These are phyloP conservation scores for Acanthamoeba royreba DNA, from an alignment of 208 protist genomes.

Conservation along the genomic window DNA sequence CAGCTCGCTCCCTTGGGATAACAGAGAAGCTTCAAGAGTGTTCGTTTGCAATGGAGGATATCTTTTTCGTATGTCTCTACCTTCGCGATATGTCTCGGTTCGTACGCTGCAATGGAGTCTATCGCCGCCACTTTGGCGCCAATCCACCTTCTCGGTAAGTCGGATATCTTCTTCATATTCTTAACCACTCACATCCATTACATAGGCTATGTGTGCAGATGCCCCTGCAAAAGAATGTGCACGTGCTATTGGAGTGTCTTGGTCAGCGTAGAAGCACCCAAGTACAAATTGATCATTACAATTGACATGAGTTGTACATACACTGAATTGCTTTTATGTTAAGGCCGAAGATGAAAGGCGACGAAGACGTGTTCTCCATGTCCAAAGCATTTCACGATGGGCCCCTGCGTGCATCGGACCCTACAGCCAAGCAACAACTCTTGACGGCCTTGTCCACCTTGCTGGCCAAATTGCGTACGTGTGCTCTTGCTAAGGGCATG, in stretches of 20 bases:
- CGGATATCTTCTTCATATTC: background rate
- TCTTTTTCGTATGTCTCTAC: slow-evolving; percentile 44
- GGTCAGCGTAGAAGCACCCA: background rate
- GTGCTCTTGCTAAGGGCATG: background rate
- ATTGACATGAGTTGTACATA: background rate
- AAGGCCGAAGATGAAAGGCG: background rate
- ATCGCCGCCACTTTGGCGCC: slow-evolving; percentile 23
- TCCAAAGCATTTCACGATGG: slow-evolving; percentile 50
- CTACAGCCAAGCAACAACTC: slow-evolving; percentile 37
- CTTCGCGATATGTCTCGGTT: slow-evolving; percentile 37
- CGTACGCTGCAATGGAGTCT: background rate
- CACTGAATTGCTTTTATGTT: background rate
- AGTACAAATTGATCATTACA: background rate
- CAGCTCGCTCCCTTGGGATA: background rate
- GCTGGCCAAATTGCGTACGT: slow-evolving; percentile 30
- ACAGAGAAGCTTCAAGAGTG: background rate
- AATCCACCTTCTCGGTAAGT: slow-evolving; percentile 46
- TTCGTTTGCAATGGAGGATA: background rate
- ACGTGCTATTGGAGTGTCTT: background rate
- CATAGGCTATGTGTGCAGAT: slow-evolving; percentile 16
- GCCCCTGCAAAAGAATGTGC: background rate
- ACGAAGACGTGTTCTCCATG: background rate
- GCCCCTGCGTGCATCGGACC: slow-evolving; percentile 46
- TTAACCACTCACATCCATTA: background rate
- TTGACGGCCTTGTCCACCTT: background rate